Evolutionary conservation across 2,329 filamentous ascomycete species (phyloP).

Genomic region (Xylariaceae sp.): DNA sequence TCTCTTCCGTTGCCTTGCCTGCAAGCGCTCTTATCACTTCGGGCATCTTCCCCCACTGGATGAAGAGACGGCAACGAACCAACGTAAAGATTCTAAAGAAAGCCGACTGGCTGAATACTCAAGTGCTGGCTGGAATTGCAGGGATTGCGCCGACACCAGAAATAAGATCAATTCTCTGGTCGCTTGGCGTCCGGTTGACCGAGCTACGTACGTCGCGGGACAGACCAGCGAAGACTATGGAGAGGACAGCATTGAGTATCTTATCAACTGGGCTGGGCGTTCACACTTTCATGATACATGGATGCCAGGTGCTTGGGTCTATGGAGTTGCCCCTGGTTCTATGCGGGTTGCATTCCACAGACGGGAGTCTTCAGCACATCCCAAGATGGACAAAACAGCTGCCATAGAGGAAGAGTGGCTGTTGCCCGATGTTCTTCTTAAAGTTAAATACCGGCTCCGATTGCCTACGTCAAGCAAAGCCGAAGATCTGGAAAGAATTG

Average conservation of each 20-base stretch:
- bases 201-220: slow-evolving; percentile 49
- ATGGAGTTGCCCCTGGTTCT: slow-evolving; percentile 55
- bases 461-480: slow-evolving; percentile 54
- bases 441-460: slow-evolving; percentile 59
- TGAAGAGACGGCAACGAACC: slow-evolving; percentile 28
- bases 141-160: slow-evolving; percentile 61
- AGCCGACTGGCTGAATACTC: slow-evolving; percentile 69
- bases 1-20: slow-evolving; percentile 75
- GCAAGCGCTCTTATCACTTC: slow-evolving; percentile 75
- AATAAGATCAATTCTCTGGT: slow-evolving; percentile 72
- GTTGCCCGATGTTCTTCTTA: slow-evolving; percentile 81
- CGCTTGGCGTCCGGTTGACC: slow-evolving; percentile 74
- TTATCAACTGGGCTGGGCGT: slow-evolving; percentile 77
- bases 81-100: slow-evolving; percentile 47
- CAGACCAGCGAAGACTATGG: slow-evolving; percentile 50
- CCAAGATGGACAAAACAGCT: slow-evolving; percentile 66
- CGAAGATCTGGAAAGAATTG: slow-evolving; percentile 65
- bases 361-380: slow-evolving; percentile 55
- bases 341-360: slow-evolving; percentile 76
- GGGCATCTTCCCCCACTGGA: slow-evolving; percentile 64
- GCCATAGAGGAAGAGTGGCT: slow-evolving; percentile 86
- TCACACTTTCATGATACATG: slow-evolving; percentile 81
- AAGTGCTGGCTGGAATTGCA: slow-evolving; percentile 66
- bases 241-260: slow-evolving; percentile 82
- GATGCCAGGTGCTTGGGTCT: slow-evolving; percentile 88